Percentiles rank a stretch among this genome's conserved stretches.
Conservation (phyloP, 805 yeast genomes). For the Vanderwaltozyma polyspora region DNA sequence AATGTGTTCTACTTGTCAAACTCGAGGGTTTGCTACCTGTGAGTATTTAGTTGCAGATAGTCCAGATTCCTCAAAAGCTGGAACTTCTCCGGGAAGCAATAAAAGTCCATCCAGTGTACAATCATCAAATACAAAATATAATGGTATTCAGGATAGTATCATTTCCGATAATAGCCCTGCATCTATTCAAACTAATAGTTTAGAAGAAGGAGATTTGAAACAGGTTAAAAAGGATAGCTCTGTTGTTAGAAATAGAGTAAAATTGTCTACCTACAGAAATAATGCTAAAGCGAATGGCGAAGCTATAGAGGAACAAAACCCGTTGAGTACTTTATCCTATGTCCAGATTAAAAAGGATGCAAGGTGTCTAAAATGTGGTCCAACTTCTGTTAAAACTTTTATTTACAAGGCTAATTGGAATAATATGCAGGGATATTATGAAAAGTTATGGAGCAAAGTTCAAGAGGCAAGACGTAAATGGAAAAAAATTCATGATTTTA, state of each 20-base stretch:
- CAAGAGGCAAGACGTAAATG: constrained; percentile 17
- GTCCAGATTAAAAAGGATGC: constrained; percentile 14
- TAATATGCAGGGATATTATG: constrained; percentile 8
- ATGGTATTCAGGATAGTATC: too few relatives aligned
- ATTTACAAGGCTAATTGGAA: constrained; percentile 10
- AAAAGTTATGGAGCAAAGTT: constrained; percentile 17
- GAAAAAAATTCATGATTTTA: constrained; percentile 9
- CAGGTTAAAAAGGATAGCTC: too few relatives aligned
- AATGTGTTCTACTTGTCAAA: constrained; percentile 18
- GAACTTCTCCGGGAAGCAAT: too few relatives aligned
- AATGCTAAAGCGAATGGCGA: too few relatives aligned
- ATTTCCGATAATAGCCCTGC: too few relatives aligned
- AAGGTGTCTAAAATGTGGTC: constrained; percentile 20
- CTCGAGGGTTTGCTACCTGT: constrained; percentile 12
- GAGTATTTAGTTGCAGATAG: constrained; percentile 6
- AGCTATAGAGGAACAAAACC: background rate
- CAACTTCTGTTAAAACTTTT: constrained; percentile 20
- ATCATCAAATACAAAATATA: too few relatives aligned
- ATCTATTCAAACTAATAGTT: too few relatives aligned
- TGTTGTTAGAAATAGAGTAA: too few relatives aligned
- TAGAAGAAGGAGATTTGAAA: too few relatives aligned
- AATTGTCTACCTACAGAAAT: too few relatives aligned
- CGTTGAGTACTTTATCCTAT: constrained; percentile 8
- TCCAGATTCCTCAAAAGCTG: background rate
- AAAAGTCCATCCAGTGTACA: too few relatives aligned